Evolutionary conservation across 1,139 yeast species (phyloP).

Genomic region (Saccharomyces pastorianus): DNA sequence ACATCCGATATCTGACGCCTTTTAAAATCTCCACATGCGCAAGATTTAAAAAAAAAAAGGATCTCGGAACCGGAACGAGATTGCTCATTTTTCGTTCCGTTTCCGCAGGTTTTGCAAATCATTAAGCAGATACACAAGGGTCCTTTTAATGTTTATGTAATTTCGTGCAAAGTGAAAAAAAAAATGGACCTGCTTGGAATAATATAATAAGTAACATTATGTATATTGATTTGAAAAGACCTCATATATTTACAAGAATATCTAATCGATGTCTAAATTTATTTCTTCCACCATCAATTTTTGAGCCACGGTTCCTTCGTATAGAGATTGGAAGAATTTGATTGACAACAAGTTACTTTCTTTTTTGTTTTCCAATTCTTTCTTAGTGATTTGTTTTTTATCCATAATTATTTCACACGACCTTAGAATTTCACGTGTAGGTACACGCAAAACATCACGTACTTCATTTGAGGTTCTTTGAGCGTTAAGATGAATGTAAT

Average conservation of each 20-base stretch:
- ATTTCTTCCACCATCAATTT: constrained; percentile 40
- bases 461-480: constrained; percentile 75
- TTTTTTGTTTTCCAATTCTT: constrained; percentile 35
- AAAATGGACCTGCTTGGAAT: not conserved
- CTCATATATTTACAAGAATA: not conserved
- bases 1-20: not conserved
- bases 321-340: constrained; percentile 51
- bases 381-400: constrained; percentile 20
- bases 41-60: not conserved
- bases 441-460: constrained; percentile 69
- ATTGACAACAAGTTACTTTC: constrained; percentile 52
- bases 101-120: not conserved
- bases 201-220: not conserved
- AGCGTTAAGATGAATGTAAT: constrained; percentile 73
- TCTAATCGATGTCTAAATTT: constrained; percentile 42
- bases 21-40: not conserved
- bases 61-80: constrained; percentile 2
- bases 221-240: not conserved
- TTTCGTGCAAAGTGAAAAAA: not conserved
- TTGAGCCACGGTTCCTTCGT: constrained; percentile 44
- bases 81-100: not conserved
- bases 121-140: not conserved
- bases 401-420: constrained; percentile 47
- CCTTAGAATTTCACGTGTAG: constrained; percentile 74
- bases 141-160: not conserved